Evolutionary conservation across 73 alveolate species (phyloP), one percentile per base, ranked within the genome.

Genomic region (Paramecium octaurelia): DNA sequence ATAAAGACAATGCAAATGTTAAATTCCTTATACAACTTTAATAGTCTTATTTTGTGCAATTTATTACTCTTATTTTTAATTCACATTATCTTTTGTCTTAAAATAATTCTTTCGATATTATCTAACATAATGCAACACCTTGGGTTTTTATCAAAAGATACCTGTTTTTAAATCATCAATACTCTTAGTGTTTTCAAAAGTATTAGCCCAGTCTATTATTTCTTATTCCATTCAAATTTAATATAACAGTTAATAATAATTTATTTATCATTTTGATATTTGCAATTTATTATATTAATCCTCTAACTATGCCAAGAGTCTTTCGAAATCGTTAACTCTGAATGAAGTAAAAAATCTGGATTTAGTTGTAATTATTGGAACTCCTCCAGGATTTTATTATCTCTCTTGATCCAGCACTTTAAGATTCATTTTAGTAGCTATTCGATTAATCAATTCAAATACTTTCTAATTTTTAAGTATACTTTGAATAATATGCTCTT

Each of bases 71-170:
- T 11, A 80, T 46, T 35, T 80, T 80, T 80, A 80, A 43, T 48
- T 80, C 91, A 35, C 91, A 80, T 80, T 44, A 48, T 80, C 44
- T 80, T 80, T 46, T 80, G 35, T 80, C 91, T 80, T 80, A 43
- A 80, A 44, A 80, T 24, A 80, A 24, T 80, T 80, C 91, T 20
- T 35, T 80, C 10, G 46, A 31, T 43, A 80, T 35, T 44, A 80
- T 42, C 29, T 80, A 80, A 23, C 91, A 80, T 42, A 80, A 35
- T 21, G 91, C 91, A 80, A 80, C 91, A 80, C 91, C 91, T 80
- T 24, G 8, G 20, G 24, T 80, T 31, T 44, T 21, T n/a, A 43
- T 42, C 8, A 18, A 8, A 31, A 46, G 31, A 0, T 80, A 80
- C 91, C 91, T 23, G 70, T 80, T 46, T 80, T 80, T 43, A 80